Base-by-base conservation (phyloP, 148 eudicot genomes). In the Silene uniflora region DNA sequence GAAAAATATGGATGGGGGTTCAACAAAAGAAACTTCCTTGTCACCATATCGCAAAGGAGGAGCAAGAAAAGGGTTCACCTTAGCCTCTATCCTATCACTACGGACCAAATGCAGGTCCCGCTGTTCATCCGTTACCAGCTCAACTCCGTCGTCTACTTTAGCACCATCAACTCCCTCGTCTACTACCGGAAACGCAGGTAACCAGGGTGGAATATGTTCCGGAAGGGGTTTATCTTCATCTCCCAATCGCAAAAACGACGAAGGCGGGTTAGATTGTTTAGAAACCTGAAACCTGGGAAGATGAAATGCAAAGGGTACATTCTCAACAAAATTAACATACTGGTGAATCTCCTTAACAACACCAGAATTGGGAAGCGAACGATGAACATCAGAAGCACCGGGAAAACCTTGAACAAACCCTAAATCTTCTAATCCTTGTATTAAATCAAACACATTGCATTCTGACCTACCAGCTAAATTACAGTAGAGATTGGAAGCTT, bases 121-220 rank as follows among this genome's bases (percentile, higher is more conserved):
- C 22, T 46, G 67, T 46, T 71, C 80, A 29, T 83, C 77, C 59
- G 58, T 76, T 32, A 62, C 55, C 75, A 84, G 84, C 42, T 73
- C 71, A 24, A 52, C 61, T 12, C 75, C 56, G 72, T 76, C 83
- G 17, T 25, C 71, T 39, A 18, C 69, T 23, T 69, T 77, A 13
- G 8, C 73, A 73, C 8, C 63, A 52, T 21, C 62, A 9, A 72
- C n/a, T n/a, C n/a, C n/a, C n/a, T n/a, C n/a, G n/a, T n/a, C n/a
- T n/a, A n/a, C 77, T 71, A 75, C 84, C 25, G 98, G 98, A 73
- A 94, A 88, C n/a, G 73, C 80, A 7, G 98, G 97, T 84, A 94
- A 84, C 98, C 97, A 94, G 0, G 49, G 19, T 1, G 98, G 97
- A 24, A 94, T 82, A 83, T 91, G 96, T 8, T 86, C 90, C 49